Conservation (phyloP, 805 yeast species). For the Saturnispora serradocipensis region DNA sequence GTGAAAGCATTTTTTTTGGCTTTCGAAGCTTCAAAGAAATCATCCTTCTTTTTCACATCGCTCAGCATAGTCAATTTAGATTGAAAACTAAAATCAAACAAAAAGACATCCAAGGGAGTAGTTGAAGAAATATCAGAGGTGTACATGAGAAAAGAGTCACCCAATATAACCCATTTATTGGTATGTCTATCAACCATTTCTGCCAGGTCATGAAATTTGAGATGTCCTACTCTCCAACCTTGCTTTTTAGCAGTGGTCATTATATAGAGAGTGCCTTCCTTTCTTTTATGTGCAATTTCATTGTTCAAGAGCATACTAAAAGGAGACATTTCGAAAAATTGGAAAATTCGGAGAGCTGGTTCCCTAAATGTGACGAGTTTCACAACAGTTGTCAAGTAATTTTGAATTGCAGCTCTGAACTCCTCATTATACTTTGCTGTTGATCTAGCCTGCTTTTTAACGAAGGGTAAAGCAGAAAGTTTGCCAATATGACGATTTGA, state of each 20-base stretch:
- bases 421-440: slow-evolving; percentile 18
- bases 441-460: not conserved
- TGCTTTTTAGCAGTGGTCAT: slow-evolving; percentile 78
- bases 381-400: slow-evolving; percentile 57
- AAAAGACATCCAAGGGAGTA: slow-evolving; percentile 80
- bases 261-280: slow-evolving; percentile 77
- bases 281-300: slow-evolving; percentile 75
- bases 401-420: slow-evolving; percentile 43
- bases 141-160: slow-evolving; percentile 77
- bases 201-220: slow-evolving; percentile 64
- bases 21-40: not conserved
- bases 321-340: slow-evolving; percentile 85
- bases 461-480: not conserved
- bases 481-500: not conserved
- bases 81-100: slow-evolving; percentile 72
- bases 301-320: slow-evolving; percentile 74
- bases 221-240: slow-evolving; percentile 95
- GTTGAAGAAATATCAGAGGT: slow-evolving; percentile 83
- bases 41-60: not conserved
- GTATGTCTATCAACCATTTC: slow-evolving; percentile 89
- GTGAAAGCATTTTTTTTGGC: slow-evolving; percentile 13
- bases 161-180: slow-evolving; percentile 82
- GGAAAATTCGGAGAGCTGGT: slow-evolving; percentile 74
- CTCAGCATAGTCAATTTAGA: slow-evolving; percentile 31
- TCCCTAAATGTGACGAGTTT: slow-evolving; percentile 57